Conservation (phyloP, 106 monocot species). For the Phalaenopsis equestris region DNA sequence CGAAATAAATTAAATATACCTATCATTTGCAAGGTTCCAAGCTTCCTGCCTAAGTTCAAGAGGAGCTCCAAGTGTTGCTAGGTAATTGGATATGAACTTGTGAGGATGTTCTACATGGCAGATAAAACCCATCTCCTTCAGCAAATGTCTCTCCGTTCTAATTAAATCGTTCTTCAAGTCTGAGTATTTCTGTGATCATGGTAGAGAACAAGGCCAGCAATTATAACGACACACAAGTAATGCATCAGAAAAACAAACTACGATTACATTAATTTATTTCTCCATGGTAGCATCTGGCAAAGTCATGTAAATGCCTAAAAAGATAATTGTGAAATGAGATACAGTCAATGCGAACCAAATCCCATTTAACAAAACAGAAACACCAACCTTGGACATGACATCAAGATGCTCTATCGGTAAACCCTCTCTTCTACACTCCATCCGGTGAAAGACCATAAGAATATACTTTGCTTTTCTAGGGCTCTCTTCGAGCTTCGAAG, state of each 20-base stretch:
- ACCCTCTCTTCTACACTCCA: conserved; percentile 86
- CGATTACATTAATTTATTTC: background rate
- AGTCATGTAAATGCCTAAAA: background rate
- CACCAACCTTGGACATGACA: conserved; percentile 61
- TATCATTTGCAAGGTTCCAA: conserved; percentile 97
- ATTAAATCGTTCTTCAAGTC: conserved; percentile 84
- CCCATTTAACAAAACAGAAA: background rate
- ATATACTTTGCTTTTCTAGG: conserved; percentile 75
- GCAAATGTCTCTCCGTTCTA: conserved; percentile 68
- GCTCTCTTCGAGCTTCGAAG: conserved; percentile 85
- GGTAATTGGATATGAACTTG: conserved; percentile 94
- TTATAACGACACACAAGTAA: background rate
- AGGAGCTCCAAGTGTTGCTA: conserved; percentile 66
- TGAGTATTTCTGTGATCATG: conserved; percentile 49
- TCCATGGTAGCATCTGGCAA: background rate
- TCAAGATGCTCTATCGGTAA: conserved; percentile 55
- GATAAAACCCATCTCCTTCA: conserved; percentile 93
- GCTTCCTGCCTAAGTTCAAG: conserved; percentile 78
- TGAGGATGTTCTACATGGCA: conserved; percentile 98
- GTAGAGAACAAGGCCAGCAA: background rate
- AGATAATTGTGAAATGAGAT: background rate
- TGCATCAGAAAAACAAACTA: background rate
- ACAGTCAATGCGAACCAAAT: background rate
- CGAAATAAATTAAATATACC: conserved; percentile 35
- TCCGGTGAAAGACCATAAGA: conserved; percentile 73